A percentile compares a stretch with the other conserved stretches of the same genome.
Conservation (phyloP, 164 flowering plant genomes). For the Brasenia schreberi region DNA sequence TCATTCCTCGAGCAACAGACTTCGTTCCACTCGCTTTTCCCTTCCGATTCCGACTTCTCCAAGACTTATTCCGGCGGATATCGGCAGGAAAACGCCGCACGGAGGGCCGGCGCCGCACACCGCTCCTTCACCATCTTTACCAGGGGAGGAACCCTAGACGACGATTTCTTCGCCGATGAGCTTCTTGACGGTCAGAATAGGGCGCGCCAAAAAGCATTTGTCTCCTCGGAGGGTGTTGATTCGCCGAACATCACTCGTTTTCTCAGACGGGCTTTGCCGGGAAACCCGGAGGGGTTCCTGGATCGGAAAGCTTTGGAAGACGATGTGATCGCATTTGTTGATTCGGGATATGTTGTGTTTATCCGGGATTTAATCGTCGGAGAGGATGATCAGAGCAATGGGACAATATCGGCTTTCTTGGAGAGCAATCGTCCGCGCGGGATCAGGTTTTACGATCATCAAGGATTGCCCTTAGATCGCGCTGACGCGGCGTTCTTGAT, state of each 20-base stretch:
- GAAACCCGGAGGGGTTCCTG: constrained; percentile 7
- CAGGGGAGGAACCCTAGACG: constrained; percentile 76
- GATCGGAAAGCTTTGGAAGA: constrained; percentile 5
- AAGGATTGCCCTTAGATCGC: constrained; percentile 48
- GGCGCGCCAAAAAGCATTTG: not conserved
- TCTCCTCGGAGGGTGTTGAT: not conserved
- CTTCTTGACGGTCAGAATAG: not conserved
- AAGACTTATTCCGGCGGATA: not conserved
- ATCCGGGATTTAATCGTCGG: not conserved
- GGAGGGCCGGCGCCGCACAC: constrained; percentile 14
- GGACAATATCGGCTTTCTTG: constrained; percentile 6
- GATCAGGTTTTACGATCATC: constrained; percentile 29
- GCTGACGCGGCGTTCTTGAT: constrained; percentile 57
- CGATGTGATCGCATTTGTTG: constrained; percentile 15
- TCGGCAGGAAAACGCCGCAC: constrained; percentile 20
- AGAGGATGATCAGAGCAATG: constrained; percentile 7
- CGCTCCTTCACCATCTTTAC: constrained; percentile 68
- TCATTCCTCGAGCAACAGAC: constrained; percentile 80
- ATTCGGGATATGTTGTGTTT: constrained; percentile 10
- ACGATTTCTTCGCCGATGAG: constrained; percentile 77
- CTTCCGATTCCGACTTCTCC: constrained; percentile 1
- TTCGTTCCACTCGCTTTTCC: constrained; percentile 47
- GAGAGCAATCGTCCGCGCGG: constrained; percentile 24
- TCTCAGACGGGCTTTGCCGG: not conserved
- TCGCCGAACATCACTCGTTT: not conserved